Evolutionary conservation across 371 early-diverging fungal species (phyloP).

Genomic region (Rhizopus stolonifer): DNA sequence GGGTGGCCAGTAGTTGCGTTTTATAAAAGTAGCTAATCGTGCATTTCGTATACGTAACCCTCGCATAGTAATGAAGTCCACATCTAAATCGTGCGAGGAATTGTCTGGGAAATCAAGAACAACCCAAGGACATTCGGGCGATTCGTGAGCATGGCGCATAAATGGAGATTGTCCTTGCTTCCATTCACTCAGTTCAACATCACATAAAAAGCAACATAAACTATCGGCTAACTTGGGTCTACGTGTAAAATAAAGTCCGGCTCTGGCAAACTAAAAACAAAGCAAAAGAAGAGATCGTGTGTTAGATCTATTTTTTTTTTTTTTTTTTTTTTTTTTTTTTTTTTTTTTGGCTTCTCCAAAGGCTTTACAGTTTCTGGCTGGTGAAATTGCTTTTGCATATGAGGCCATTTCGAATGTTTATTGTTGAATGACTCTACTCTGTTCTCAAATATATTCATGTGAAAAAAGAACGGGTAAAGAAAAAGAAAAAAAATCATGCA

Average conservation of each 20-base stretch:
- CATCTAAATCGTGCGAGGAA: neutral
- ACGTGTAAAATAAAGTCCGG: slow-evolving; percentile 32
- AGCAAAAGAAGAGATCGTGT: no score
- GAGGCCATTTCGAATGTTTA: slow-evolving; percentile 24
- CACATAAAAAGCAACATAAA: slow-evolving; percentile 34
- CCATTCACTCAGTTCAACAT: slow-evolving; percentile 35
- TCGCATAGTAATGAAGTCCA: neutral
- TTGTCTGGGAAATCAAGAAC: slow-evolving; percentile 25
- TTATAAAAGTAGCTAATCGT: slow-evolving; percentile 28
- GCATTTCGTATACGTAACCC: slow-evolving; percentile 18
- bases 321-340: neutral
- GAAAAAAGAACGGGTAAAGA: neutral
- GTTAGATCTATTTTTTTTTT: no score
- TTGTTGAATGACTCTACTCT: slow-evolving; percentile 25
- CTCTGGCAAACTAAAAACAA: slow-evolving; percentile 33
- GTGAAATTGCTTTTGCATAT: slow-evolving; percentile 2
- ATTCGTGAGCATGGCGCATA: slow-evolving; percentile 24
- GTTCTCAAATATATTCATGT: slow-evolving; percentile 29
- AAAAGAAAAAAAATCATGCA: neutral
- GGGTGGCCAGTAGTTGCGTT: slow-evolving; percentile 35
- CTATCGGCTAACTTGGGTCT: slow-evolving; percentile 15
- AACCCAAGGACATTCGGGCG: slow-evolving; percentile 31
- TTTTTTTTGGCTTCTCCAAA: neutral
- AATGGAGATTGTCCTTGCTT: slow-evolving; percentile 21
- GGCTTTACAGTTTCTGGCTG: slow-evolving; percentile 23